A percentile compares a stretch with the other conserved stretches of the same genome.
Evolutionary conservation across 176 grass and related monocot genomes (phyloP).

Genomic region (Aegilops speltoides): DNA sequence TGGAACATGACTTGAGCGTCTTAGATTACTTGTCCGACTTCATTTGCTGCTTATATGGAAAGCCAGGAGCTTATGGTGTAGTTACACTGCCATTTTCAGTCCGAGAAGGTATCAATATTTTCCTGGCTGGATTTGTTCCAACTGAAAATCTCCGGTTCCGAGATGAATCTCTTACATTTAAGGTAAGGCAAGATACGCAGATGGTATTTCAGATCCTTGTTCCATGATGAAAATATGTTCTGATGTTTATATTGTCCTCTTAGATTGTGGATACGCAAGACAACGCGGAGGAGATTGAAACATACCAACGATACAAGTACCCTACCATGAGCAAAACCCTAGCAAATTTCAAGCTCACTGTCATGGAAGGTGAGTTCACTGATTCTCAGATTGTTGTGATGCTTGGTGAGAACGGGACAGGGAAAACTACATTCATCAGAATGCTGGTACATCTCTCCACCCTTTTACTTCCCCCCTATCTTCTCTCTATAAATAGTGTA

Average conservation of each 20-base stretch:
- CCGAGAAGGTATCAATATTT: slow-evolving; percentile 92
- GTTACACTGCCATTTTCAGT: slow-evolving; percentile 89
- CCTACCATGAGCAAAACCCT: slow-evolving; percentile 88
- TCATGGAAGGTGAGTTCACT: slow-evolving; percentile 80
- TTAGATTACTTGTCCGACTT: slow-evolving; percentile 90
- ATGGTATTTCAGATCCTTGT: neutral
- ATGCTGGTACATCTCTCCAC: slow-evolving; percentile 57
- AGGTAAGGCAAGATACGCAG: slow-evolving; percentile 40
- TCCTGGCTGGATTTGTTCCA: slow-evolving; percentile 87
- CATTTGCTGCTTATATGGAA: slow-evolving; percentile 94
- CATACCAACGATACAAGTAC: slow-evolving; percentile 79
- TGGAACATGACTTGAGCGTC: slow-evolving; percentile 86
- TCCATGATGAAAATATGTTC: neutral
- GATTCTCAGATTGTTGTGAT: slow-evolving; percentile 92
- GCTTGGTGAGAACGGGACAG: slow-evolving; percentile 94
- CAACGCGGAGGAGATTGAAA: slow-evolving; percentile 75
- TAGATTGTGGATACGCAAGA: slow-evolving; percentile 90
- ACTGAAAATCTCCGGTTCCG: slow-evolving; percentile 88
- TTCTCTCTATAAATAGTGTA: neutral
- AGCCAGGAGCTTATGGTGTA: slow-evolving; percentile 86
- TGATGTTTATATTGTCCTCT: neutral
- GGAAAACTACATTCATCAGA: slow-evolving; percentile 89
- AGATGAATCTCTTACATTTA: slow-evolving; percentile 88
- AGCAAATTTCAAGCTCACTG: slow-evolving; percentile 68
- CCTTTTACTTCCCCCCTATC: neutral